phyloP scores from a whole-genome alignment of 345 rosid genomes.

The Lumnitzera racemosa region DNA sequence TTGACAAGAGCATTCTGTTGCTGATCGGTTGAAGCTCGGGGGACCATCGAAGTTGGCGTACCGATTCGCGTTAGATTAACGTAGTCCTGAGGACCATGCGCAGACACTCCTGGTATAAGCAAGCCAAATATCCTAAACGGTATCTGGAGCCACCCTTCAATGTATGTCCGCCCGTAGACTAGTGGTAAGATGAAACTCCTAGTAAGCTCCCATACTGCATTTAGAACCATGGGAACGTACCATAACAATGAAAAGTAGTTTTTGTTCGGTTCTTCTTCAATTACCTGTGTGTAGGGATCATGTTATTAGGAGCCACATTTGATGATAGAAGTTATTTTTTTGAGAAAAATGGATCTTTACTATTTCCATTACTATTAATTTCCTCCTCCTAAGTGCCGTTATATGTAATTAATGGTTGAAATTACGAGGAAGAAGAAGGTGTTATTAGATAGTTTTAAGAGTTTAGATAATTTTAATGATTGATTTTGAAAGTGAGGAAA shows the following conservation, averaged over 20 bases:
- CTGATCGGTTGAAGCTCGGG: too few relatives aligned
- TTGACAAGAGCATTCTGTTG: neutral
- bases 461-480: too few relatives aligned
- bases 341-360: too few relatives aligned
- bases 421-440: too few relatives aligned
- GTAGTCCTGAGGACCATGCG: constrained; percentile 54
- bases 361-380: too few relatives aligned
- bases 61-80: constrained; percentile 43
- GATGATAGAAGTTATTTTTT: too few relatives aligned
- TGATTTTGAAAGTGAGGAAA: too few relatives aligned
- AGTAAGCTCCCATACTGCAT: constrained; percentile 55
- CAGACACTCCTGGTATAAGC: constrained; percentile 49
- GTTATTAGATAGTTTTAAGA: too few relatives aligned
- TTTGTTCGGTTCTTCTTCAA: constrained; percentile 59
- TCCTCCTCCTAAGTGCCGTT: too few relatives aligned
- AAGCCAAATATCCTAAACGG: constrained; percentile 35
- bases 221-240: constrained; percentile 33
- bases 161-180: constrained; percentile 31
- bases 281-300: constrained; percentile 21
- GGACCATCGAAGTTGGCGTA: constrained; percentile 8
- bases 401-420: too few relatives aligned
- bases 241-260: constrained; percentile 51
- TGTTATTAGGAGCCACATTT: too few relatives aligned
- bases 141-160: constrained; percentile 46
- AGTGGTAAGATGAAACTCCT: constrained; percentile 44